These are phyloP conservation scores for Coemansia sp. DNA, from an alignment of 192 early-diverging fungal species.

Conservation along the genomic window DNA sequence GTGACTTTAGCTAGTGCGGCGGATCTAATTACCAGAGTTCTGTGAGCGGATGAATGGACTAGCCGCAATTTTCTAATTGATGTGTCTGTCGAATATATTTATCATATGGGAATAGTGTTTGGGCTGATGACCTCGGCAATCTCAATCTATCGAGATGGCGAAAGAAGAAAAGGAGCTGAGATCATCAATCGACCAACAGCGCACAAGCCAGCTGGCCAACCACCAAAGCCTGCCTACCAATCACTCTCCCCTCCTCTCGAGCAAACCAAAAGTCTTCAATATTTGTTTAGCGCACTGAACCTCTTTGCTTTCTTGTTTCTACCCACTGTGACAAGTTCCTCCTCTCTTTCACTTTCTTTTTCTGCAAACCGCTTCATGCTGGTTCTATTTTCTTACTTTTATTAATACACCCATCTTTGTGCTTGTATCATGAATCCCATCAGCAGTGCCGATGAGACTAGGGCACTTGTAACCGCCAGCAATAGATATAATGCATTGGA, in stretches of 20 bases:
- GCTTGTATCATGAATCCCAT: background rate
- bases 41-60: too few relatives aligned
- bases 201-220: conserved; percentile 12
- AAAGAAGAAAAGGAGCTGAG: background rate
- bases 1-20: too few relatives aligned
- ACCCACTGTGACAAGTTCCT: background rate
- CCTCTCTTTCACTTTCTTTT: background rate
- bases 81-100: too few relatives aligned
- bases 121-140: background rate
- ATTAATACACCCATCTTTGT: background rate
- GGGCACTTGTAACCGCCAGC: background rate
- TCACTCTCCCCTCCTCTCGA: background rate
- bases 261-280: background rate
- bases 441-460: background rate
- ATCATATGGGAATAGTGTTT: background rate
- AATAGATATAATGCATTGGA: background rate
- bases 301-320: background rate
- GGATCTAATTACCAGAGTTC: too few relatives aligned
- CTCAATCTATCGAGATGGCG: background rate
- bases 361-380: background rate
- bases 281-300: background rate
- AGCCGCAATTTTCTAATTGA: too few relatives aligned
- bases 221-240: background rate
- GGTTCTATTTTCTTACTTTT: background rate
- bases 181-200: background rate